Conservation (phyloP, 352 stramenopile species). For the Globisporangium alternatum region DNA sequence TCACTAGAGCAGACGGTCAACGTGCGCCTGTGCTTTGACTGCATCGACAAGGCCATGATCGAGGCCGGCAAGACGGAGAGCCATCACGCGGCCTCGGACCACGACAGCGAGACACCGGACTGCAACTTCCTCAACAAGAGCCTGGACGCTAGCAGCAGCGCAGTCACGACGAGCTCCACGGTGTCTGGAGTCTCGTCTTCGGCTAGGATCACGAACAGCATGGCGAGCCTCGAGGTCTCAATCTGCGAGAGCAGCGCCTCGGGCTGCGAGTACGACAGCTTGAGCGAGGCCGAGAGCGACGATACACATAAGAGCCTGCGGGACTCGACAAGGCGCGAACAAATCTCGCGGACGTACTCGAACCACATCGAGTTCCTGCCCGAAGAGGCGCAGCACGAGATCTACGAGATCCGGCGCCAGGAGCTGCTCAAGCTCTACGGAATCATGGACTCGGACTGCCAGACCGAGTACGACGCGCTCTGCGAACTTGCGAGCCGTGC, state of each 20-base stretch:
- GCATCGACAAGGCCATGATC: slow-evolving; percentile 68
- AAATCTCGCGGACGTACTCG: slow-evolving; percentile 13
- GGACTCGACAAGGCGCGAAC: not conserved
- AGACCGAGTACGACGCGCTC: slow-evolving; percentile 73
- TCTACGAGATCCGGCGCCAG: slow-evolving; percentile 42
- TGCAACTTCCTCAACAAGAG: slow-evolving; percentile 22
- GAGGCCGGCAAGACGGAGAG: slow-evolving; percentile 20
- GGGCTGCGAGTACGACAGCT: slow-evolving; percentile 29
- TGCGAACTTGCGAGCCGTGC: slow-evolving; percentile 64
- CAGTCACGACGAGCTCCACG: slow-evolving; percentile 29
- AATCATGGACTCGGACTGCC: slow-evolving; percentile 36
- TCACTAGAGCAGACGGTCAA: slow-evolving; percentile 28
- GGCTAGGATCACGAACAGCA: not conserved
- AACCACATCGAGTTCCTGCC: slow-evolving; percentile 44
- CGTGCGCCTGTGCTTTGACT: slow-evolving; percentile 74
- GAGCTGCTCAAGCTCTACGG: slow-evolving; percentile 44
- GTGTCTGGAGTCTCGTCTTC: slow-evolving; percentile 17
- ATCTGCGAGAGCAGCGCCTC: slow-evolving; percentile 21
- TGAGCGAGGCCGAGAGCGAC: slow-evolving; percentile 31
- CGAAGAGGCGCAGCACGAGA: slow-evolving; percentile 39
- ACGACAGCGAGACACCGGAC: slow-evolving; percentile 15
- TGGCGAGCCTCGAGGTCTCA: slow-evolving; percentile 31
- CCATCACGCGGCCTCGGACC: slow-evolving; percentile 6
- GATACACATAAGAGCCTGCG: not conserved
- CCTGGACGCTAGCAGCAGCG: slow-evolving; percentile 26